These are phyloP conservation scores for Saururus chinensis DNA, from an alignment of 164 flowering plant species.

Conservation along the genomic window DNA sequence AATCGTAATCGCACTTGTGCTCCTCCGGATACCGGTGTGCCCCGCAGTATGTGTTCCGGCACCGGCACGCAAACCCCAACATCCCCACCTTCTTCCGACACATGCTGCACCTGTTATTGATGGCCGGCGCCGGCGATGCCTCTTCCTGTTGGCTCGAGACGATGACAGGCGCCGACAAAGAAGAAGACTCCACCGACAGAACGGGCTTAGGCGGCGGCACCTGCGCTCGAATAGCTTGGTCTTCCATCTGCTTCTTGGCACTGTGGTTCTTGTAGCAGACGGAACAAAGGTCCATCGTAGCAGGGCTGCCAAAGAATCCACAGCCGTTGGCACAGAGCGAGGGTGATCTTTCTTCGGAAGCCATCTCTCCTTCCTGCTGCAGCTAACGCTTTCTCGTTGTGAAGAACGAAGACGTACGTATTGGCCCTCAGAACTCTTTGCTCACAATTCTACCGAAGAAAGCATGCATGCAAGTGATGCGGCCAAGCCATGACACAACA, in stretches of 20 bases:
- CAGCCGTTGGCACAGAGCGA: constrained; percentile 8
- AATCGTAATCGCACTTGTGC: constrained; percentile 11
- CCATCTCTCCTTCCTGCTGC: not conserved
- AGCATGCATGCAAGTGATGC: no score
- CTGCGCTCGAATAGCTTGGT: constrained; percentile 2
- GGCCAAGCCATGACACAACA: not conserved
- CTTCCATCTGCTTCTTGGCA: constrained; percentile 3
- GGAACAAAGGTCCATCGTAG: constrained; percentile 11
- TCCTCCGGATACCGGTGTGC: constrained; percentile 61
- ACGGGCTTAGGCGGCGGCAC: no score
- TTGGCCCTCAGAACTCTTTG: no score
- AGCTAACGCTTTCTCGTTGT: not conserved
- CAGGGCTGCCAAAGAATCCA: constrained; percentile 11
- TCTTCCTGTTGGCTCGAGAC: not conserved
- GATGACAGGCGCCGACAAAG: not conserved
- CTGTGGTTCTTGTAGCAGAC: constrained; percentile 8
- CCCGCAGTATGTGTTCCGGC: constrained; percentile 53
- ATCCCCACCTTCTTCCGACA: constrained; percentile 54
- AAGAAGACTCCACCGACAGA: not conserved
- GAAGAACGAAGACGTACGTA: not conserved
- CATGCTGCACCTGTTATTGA: constrained; percentile 30
- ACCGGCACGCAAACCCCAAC: constrained; percentile 54
- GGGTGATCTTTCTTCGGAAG: not conserved
- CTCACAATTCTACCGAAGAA: no score
- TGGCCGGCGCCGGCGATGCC: not conserved